Conservation (phyloP, 2,329 filamentous ascomycete genomes). For the Xylogone sp. region DNA sequence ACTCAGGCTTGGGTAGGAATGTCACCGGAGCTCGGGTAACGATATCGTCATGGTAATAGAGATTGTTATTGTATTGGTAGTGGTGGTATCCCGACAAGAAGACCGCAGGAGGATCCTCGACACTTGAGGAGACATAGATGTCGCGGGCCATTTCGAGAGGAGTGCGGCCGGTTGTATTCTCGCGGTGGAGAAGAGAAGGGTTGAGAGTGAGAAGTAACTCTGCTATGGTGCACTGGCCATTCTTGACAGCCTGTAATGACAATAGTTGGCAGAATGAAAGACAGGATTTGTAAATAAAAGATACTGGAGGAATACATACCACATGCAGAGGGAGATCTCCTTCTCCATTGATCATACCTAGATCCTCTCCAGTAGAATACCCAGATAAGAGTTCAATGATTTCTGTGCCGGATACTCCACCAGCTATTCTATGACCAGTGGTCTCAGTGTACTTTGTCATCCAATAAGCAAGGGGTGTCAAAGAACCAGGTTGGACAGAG, state of each 20-base stretch:
- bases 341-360: conserved; percentile 57
- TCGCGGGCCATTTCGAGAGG: conserved; percentile 66
- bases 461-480: conserved; percentile 63
- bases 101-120: conserved; percentile 19
- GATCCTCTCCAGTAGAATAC: conserved; percentile 51
- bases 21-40: conserved; percentile 2
- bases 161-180: conserved; percentile 74
- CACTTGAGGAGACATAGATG: conserved; percentile 35
- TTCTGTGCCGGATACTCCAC: too few species aligned
- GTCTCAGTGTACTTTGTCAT: conserved; percentile 28
- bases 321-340: conserved; percentile 65
- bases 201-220: conserved; percentile 19
- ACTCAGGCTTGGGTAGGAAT: conserved; percentile 5
- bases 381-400: conserved; percentile 48
- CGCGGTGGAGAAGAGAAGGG: conserved; percentile 52
- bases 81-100: conserved; percentile 15
- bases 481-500: conserved; percentile 44
- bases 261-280: conserved; percentile 32
- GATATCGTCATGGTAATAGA: too few species aligned
- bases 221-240: conserved; percentile 13
- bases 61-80: conserved; percentile 3
- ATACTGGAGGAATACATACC: conserved; percentile 32
- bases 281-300: neutral
- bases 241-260: conserved; percentile 26
- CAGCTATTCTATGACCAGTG: too few species aligned